phyloP scores from a whole-genome alignment of 371 early-diverging fungal genomes.

The Syncephalis fuscata region DNA sequence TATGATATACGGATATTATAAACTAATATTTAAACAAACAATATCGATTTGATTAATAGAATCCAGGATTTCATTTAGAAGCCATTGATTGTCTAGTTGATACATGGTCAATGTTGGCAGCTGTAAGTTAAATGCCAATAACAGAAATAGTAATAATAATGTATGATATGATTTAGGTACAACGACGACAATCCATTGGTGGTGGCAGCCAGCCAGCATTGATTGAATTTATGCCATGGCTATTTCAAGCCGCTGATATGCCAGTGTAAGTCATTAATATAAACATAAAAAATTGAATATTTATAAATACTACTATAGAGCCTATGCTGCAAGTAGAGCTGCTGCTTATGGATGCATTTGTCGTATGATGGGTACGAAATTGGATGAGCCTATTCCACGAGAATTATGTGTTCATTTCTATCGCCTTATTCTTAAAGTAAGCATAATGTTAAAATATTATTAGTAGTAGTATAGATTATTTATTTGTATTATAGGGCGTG shows the following conservation, averaged over 20 bases:
- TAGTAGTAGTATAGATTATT: too few species aligned
- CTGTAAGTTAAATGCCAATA: conserved; percentile 15
- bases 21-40: too few species aligned
- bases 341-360: neutral
- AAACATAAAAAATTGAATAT: neutral
- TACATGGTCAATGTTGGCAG: conserved; percentile 43
- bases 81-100: conserved; percentile 48
- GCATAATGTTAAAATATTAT: too few species aligned
- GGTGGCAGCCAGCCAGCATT: conserved; percentile 32
- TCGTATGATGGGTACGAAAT: conserved; percentile 1
- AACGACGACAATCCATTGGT: conserved; percentile 27
- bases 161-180: too few species aligned
- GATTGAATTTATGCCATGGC: conserved; percentile 46
- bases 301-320: neutral
- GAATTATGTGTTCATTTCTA: conserved; percentile 45
- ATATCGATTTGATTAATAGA: too few species aligned
- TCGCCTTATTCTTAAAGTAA: conserved; percentile 27
- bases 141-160: too few species aligned
- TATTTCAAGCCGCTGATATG: conserved; percentile 44
- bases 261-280: conserved; percentile 16
- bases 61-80: conserved; percentile 40
- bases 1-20: neutral
- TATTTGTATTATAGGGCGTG: neutral
- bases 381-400: conserved; percentile 1
- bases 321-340: neutral